Conservation (phyloP, 495 filamentous ascomycete species). For the Hyphodiscus hymeniophilus region DNA sequence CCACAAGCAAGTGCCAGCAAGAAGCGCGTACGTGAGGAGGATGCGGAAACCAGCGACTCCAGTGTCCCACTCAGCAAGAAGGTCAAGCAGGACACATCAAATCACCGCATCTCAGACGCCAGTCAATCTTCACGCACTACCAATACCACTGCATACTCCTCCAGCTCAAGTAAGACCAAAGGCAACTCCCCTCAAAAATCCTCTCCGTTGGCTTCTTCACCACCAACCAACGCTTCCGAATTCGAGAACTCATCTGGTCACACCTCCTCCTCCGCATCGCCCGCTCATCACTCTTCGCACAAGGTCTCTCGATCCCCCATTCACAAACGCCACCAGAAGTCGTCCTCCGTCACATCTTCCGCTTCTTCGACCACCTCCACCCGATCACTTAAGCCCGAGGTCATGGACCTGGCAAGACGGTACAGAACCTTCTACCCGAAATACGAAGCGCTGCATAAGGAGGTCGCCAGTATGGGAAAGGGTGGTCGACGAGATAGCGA, state of each 20-base stretch:
- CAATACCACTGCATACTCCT: conserved; percentile 22
- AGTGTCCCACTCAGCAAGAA: conserved; percentile 20
- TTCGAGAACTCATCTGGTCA: conserved; percentile 28
- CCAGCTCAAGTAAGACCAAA: conserved; percentile 12
- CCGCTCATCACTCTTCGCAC: conserved; percentile 13
- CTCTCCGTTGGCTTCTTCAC: conserved; percentile 66
- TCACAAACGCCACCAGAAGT: conserved; percentile 25
- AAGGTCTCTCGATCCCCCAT: conserved; percentile 16
- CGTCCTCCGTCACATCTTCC: conserved; percentile 21
- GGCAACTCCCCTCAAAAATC: conserved; percentile 48
- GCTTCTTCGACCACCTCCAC: conserved; percentile 23
- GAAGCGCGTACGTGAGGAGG: conserved; percentile 23
- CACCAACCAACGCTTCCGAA: conserved; percentile 67
- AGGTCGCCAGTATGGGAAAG: conserved; percentile 41
- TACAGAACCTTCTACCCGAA: conserved; percentile 39
- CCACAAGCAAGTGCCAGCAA: conserved; percentile 15
- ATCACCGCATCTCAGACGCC: conserved; percentile 38
- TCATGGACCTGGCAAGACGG: conserved; percentile 21
- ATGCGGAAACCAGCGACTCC: conserved; percentile 21
- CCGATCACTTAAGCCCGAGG: conserved; percentile 15
- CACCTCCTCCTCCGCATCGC: conserved; percentile 17
- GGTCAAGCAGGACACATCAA: conserved; percentile 16
- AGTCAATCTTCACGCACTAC: conserved; percentile 31
- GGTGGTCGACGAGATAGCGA: conserved; percentile 42
- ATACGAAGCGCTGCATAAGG: conserved; percentile 54